Conservation (phyloP, 1,139 yeast species). For the Blastobotrys ciferrii region DNA sequence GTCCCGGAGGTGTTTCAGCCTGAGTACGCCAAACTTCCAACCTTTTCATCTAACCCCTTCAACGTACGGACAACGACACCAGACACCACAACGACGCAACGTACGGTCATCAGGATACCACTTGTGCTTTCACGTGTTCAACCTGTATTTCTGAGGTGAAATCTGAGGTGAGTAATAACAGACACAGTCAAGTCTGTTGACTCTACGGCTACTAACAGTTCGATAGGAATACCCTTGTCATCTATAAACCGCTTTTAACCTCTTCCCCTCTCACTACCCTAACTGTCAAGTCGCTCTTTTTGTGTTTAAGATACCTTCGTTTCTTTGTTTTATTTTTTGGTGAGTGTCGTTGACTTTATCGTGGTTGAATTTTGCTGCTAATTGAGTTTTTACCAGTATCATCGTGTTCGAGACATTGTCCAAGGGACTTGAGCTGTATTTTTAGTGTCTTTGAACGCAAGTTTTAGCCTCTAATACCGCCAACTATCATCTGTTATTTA, state of each 20-base stretch:
- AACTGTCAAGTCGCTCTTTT: conserved; percentile 16
- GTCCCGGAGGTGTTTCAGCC: conserved; percentile 6
- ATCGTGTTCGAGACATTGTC: conserved; percentile 5
- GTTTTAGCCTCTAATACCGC: neutral
- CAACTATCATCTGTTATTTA: neutral
- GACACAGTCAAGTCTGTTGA: no score
- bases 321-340: neutral
- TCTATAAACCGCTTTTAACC: neutral
- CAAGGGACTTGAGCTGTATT: conserved; percentile 1
- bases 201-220: neutral
- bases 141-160: neutral
- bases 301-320: conserved; percentile 1
- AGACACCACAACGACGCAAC: conserved; percentile 1
- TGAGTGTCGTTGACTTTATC: neutral
- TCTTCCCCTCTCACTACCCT: neutral
- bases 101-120: neutral
- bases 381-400: conserved; percentile 4
- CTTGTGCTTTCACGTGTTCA: neutral
- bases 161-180: neutral
- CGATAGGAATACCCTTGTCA: neutral
- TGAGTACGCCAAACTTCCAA: neutral
- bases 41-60: neutral
- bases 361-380: neutral
- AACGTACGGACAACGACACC: neutral
- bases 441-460: conserved; percentile 5